These are phyloP conservation scores for Alternaria brassicicola DNA, from an alignment of 2,329 filamentous ascomycete genomes.

Conservation along the genomic window DNA sequence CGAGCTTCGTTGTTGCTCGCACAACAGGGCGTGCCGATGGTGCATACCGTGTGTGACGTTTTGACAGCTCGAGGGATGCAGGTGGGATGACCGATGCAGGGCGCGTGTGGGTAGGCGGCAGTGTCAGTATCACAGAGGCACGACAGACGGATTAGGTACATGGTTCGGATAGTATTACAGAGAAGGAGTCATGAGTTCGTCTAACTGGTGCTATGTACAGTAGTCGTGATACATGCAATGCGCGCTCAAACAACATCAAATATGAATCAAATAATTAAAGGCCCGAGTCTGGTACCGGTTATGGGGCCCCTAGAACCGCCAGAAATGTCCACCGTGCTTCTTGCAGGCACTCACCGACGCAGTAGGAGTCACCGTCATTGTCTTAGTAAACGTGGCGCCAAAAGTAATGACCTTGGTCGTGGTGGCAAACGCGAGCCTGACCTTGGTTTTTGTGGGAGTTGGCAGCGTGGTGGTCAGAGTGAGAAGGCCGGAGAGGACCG, in stretches of 20 bases:
- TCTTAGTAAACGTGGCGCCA: constrained; percentile 42
- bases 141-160: background rate
- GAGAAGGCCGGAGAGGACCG: constrained; percentile 43
- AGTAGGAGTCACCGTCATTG: constrained; percentile 45
- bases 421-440: constrained; percentile 33
- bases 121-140: background rate
- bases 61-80: constrained; percentile 1
- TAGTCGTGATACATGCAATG: background rate
- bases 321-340: constrained; percentile 41
- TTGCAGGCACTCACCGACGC: constrained; percentile 45
- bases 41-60: background rate
- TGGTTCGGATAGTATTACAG: background rate
- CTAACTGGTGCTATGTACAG: background rate
- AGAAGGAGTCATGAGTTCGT: background rate
- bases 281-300: background rate
- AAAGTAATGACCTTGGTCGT: constrained; percentile 46
- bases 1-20: background rate
- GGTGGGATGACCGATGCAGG: constrained; percentile 10
- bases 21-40: background rate
- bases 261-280: background rate
- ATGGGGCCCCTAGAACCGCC: constrained; percentile 2
- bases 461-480: constrained; percentile 45
- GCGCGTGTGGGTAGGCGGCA: background rate
- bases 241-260: background rate
- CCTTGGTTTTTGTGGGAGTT: constrained; percentile 44